Evolutionary conservation across 2,329 filamentous ascomycete genomes (phyloP).

Genomic region (Aspergillus sp.): DNA sequence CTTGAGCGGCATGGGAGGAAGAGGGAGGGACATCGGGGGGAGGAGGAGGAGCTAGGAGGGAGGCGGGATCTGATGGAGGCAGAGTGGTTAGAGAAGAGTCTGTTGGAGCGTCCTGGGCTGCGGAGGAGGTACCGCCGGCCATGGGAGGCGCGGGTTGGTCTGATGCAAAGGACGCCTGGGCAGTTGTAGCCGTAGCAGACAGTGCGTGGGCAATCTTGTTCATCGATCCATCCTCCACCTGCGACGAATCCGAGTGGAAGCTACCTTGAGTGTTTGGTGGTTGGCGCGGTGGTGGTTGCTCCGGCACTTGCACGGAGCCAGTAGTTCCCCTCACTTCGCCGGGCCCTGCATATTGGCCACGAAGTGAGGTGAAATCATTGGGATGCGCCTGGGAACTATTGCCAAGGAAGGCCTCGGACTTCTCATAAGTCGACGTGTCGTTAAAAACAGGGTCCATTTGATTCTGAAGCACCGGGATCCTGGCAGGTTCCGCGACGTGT

Average conservation of each 20-base stretch:
- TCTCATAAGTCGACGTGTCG: constrained; percentile 62
- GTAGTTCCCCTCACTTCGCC: constrained; percentile 15
- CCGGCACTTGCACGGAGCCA: constrained; percentile 21
- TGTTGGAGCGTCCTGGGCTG: constrained; percentile 15
- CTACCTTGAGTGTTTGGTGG: constrained; percentile 32
- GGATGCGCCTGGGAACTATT: constrained; percentile 16
- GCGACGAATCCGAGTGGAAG: constrained; percentile 30
- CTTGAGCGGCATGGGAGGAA: constrained; percentile 30
- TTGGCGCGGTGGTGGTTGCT: constrained; percentile 16
- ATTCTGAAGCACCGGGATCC: constrained; percentile 69
- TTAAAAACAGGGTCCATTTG: constrained; percentile 73
- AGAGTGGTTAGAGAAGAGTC: constrained; percentile 27
- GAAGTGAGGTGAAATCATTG: constrained; percentile 1
- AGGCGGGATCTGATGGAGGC: constrained; percentile 29
- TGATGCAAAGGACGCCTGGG: constrained; percentile 21
- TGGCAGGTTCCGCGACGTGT: constrained; percentile 67
- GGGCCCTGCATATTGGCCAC: constrained; percentile 20
- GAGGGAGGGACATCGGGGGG: constrained; percentile 25
- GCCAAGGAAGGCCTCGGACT: constrained; percentile 34
- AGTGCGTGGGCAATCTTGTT: constrained; percentile 30
- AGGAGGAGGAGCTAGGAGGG: constrained; percentile 28
- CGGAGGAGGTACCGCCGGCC: constrained; percentile 16
- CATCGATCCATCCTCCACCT: constrained; percentile 27
- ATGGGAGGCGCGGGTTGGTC: constrained; percentile 20
- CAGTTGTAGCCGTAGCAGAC: constrained; percentile 19